Percentiles rank a stretch among this genome's conserved stretches.
Evolutionary conservation across 2,329 filamentous ascomycete genomes (phyloP).

Genomic region (Diplodia sapinea): DNA sequence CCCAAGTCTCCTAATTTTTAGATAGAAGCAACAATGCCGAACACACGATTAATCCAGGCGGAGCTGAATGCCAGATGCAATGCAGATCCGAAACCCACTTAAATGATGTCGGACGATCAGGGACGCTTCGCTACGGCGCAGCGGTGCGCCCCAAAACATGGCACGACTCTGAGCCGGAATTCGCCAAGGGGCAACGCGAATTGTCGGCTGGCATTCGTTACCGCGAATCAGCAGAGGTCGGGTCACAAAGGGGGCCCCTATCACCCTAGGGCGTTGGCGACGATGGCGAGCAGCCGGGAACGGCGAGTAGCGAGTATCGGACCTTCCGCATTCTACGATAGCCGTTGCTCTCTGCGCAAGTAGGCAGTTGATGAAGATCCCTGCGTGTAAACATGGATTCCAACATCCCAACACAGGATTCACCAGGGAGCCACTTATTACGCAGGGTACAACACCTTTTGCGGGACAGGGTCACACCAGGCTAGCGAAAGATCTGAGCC

Average conservation of each 20-base stretch:
- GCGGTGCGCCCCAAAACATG: conserved; percentile 27
- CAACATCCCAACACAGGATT: neutral
- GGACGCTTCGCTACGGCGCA: conserved; percentile 19
- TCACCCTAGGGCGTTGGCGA: neutral
- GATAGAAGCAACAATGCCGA: neutral
- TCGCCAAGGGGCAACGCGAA: conserved; percentile 22
- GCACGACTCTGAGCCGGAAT: conserved; percentile 12
- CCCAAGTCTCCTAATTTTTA: conserved; percentile 16
- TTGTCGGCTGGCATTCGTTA: conserved; percentile 7
- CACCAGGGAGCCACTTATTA: neutral
- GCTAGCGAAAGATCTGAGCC: no score
- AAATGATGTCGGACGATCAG: conserved; percentile 27
- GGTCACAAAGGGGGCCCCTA: conserved; percentile 24
- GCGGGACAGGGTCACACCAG: no score
- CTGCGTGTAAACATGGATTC: neutral
- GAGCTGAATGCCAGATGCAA: conserved; percentile 7
- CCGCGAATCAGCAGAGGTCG: conserved; percentile 16
- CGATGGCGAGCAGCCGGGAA: neutral
- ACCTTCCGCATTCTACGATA: neutral
- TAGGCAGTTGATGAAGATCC: neutral
- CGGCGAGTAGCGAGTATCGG: neutral
- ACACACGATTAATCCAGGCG: neutral
- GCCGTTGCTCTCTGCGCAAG: neutral
- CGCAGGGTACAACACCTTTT: neutral
- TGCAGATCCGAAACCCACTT: conserved; percentile 25